Conservation (phyloP, 164 flowering plant species). For the grape (Vitis vinifera) region DNA sequence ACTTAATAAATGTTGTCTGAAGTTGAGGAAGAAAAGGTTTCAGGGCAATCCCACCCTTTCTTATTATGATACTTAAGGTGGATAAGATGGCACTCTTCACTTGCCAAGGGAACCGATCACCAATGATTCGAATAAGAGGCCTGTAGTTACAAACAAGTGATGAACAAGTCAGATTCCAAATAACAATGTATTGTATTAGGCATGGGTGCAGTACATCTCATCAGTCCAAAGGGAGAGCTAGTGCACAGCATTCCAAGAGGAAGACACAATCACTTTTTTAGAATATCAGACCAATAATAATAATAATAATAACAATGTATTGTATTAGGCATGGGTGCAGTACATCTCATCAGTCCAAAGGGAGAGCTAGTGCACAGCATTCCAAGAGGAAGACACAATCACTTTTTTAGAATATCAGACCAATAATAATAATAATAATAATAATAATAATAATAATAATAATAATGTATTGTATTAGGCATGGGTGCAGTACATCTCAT, state of each 20-base stretch:
- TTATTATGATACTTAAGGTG: slow-evolving; percentile 76
- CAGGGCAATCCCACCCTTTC: slow-evolving; percentile 87
- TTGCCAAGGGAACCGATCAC: slow-evolving; percentile 99
- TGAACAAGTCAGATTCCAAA: slow-evolving; percentile 3
- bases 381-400: too few species aligned
- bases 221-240: too few species aligned
- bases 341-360: too few species aligned
- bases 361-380: too few species aligned
- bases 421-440: too few species aligned
- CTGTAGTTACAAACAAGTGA: slow-evolving; percentile 35
- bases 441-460: too few species aligned
- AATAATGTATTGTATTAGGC: not conserved
- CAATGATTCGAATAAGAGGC: slow-evolving; percentile 95
- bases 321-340: not conserved
- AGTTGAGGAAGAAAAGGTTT: slow-evolving; percentile 99
- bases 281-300: too few species aligned
- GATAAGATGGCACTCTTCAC: slow-evolving; percentile 96
- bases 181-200: not conserved
- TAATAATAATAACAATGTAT: not conserved
- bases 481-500: too few species aligned
- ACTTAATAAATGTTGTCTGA: slow-evolving; percentile 95
- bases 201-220: too few species aligned
- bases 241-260: too few species aligned
- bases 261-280: too few species aligned
- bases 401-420: too few species aligned